phyloP scores from a whole-genome alignment of 257 asterid species.

The Ilex asprella region DNA sequence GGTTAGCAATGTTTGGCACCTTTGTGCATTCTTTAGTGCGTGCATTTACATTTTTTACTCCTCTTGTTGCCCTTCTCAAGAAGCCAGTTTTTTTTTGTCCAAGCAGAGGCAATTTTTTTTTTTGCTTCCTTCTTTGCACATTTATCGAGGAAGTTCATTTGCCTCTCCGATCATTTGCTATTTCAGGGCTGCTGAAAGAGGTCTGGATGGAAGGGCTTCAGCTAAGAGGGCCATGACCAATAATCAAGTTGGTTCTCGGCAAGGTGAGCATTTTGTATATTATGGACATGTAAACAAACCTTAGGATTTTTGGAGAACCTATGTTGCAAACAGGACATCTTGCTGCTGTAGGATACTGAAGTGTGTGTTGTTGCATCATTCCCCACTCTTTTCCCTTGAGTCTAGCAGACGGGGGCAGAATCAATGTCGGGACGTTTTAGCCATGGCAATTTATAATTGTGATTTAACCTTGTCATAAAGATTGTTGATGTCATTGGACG shows the following conservation, averaged over 20 bases:
- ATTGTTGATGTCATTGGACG: too few species aligned
- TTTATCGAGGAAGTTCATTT: not conserved
- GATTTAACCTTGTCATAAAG: too few species aligned
- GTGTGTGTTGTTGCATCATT: too few species aligned
- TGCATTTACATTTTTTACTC: not conserved
- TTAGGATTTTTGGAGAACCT: too few species aligned
- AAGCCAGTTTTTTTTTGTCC: not conserved
- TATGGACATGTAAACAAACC: too few species aligned
- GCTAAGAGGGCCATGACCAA: slow-evolving; percentile 57
- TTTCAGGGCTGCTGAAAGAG: slow-evolving; percentile 61
- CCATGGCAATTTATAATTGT: too few species aligned
- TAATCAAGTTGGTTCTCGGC: slow-evolving; percentile 41
- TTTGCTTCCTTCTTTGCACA: not conserved
- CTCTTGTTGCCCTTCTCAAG: not conserved
- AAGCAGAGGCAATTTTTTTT: too few species aligned
- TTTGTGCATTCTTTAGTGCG: not conserved
- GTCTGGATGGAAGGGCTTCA: slow-evolving; percentile 57
- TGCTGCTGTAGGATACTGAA: too few species aligned
- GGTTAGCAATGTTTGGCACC: slow-evolving; percentile 4
- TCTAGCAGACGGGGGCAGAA: too few species aligned
- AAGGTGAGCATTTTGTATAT: slow-evolving; percentile 29
- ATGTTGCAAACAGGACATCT: too few species aligned
- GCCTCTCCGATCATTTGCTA: not conserved
- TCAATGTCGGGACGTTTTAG: too few species aligned
- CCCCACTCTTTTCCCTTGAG: too few species aligned